Evolutionary conservation across 352 stramenopile species (phyloP).

Genomic region (Phytophthora pini): DNA sequence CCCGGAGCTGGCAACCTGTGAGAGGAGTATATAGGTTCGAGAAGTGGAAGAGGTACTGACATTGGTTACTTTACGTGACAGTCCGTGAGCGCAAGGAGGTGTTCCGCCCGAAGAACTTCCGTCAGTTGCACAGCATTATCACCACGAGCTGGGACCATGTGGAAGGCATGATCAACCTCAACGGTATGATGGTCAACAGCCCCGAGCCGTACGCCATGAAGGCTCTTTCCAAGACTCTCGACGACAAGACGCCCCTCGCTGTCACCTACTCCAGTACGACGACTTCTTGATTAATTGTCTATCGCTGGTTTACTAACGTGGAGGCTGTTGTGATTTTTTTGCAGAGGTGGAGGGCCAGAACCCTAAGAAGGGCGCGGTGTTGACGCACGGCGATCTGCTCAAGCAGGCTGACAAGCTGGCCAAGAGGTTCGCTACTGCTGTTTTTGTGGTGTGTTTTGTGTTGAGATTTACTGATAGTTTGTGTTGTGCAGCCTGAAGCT

Average conservation of each 20-base stretch:
- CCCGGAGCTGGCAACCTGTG: slow-evolving; percentile 80
- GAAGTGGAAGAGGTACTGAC: not conserved
- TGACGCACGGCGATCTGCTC: slow-evolving; percentile 84
- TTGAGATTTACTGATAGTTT: slow-evolving; percentile 2
- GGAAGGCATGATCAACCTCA: slow-evolving; percentile 81
- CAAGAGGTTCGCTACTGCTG: slow-evolving; percentile 60
- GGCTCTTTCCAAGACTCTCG: slow-evolving; percentile 66
- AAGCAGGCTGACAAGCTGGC: slow-evolving; percentile 73
- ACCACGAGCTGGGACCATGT: slow-evolving; percentile 78
- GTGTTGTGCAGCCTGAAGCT: slow-evolving; percentile 61
- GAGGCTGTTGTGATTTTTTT: slow-evolving; percentile 16
- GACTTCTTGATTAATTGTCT: not conserved
- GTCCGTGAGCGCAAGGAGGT: slow-evolving; percentile 59
- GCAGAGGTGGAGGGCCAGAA: slow-evolving; percentile 77
- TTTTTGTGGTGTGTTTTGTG: not conserved
- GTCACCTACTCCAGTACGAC: slow-evolving; percentile 81
- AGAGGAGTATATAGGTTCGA: slow-evolving; percentile 9
- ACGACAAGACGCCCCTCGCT: slow-evolving; percentile 73
- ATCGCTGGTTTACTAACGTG: not conserved
- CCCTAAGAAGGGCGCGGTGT: slow-evolving; percentile 80
- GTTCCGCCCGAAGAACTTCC: slow-evolving; percentile 85
- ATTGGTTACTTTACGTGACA: slow-evolving; percentile 27
- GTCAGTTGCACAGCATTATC: slow-evolving; percentile 85
- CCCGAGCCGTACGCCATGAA: slow-evolving; percentile 71
- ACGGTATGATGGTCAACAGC: slow-evolving; percentile 83